These are phyloP conservation scores for Penicillium brasilianum DNA, from an alignment of 2,329 filamentous ascomycete genomes.

Conservation along the genomic window DNA sequence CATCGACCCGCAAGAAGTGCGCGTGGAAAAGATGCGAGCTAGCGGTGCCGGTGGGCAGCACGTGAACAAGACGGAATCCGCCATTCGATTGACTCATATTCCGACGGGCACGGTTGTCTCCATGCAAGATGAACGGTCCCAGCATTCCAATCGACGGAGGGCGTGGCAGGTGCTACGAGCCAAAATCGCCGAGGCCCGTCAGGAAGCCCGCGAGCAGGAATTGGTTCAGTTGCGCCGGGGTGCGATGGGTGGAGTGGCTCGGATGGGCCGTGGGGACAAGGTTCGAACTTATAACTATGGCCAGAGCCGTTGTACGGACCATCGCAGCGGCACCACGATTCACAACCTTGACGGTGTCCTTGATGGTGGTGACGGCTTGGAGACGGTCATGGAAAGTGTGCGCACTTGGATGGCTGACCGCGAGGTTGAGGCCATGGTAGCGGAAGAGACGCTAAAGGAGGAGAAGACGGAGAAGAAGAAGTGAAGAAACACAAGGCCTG, in stretches of 20 bases:
- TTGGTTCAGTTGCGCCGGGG: conserved; percentile 74
- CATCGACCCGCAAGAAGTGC: conserved; percentile 81
- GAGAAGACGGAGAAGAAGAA: conserved; percentile 15
- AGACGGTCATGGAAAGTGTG: conserved; percentile 78
- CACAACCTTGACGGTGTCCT: conserved; percentile 83
- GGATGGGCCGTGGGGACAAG: conserved; percentile 90
- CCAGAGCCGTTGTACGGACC: conserved; percentile 84
- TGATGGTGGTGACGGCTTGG: conserved; percentile 72
- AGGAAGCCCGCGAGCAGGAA: conserved; percentile 84
- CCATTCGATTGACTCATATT: conserved; percentile 86
- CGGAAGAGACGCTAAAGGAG: conserved; percentile 61
- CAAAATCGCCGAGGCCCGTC: conserved; percentile 76
- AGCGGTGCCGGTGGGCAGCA: conserved; percentile 94
- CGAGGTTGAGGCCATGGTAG: conserved; percentile 74
- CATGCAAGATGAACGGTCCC: conserved; percentile 91
- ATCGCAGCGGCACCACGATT: conserved; percentile 78
- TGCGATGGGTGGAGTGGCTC: conserved; percentile 74
- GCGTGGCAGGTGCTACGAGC: conserved; percentile 87
- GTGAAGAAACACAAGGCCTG: neutral
- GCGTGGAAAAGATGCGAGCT: conserved; percentile 86
- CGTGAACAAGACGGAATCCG: conserved; percentile 97
- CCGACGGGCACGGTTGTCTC: conserved; percentile 85
- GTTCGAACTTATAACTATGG: conserved; percentile 87
- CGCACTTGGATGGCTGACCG: conserved; percentile 74
- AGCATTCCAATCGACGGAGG: conserved; percentile 83